Conservation (phyloP, 1,284 basidiomycete species). For the Thecaphora thlaspeos region DNA sequence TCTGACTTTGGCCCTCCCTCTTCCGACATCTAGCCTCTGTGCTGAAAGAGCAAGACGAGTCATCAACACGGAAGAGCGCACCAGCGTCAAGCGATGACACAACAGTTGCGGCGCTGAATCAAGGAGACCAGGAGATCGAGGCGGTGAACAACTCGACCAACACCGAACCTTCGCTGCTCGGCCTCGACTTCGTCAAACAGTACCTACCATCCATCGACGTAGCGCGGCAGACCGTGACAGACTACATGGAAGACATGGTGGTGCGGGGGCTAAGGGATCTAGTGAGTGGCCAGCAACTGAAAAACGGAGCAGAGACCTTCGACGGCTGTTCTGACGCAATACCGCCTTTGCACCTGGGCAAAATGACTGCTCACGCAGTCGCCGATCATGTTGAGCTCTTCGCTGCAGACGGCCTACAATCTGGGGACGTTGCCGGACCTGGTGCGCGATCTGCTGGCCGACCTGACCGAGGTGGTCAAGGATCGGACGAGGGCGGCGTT, state of each 20-base stretch:
- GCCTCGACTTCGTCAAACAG: constrained; percentile 24
- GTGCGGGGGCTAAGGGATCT: constrained; percentile 44
- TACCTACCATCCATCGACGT: constrained; percentile 23
- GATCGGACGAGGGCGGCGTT: constrained; percentile 75
- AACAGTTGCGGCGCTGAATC: too few relatives aligned
- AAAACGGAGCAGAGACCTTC: too few relatives aligned
- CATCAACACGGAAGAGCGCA: too few relatives aligned
- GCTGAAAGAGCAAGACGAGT: too few relatives aligned
- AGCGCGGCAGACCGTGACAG: constrained; percentile 27
- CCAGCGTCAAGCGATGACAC: constrained; percentile 80
- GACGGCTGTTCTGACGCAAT: too few relatives aligned
- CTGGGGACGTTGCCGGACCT: constrained; percentile 78
- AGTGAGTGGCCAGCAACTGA: constrained; percentile 4
- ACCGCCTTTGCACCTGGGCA: too few relatives aligned
- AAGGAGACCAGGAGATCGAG: constrained; percentile 71
- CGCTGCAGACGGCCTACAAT: constrained; percentile 91
- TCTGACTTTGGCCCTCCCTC: too few relatives aligned
- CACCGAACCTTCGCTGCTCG: constrained; percentile 11
- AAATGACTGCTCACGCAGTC: too few relatives aligned
- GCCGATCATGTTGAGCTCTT: constrained; percentile 74
- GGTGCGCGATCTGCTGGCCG: constrained; percentile 74
- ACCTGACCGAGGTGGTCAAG: constrained; percentile 80
- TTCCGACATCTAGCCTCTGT: too few relatives aligned
- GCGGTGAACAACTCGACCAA: too few relatives aligned
- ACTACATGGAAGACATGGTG: constrained; percentile 51